Percentiles rank a stretch among this genome's conserved stretches.
These are phyloP conservation scores for Kodamaea fungicola DNA, from an alignment of 1,139 yeast species.

Conservation along the genomic window DNA sequence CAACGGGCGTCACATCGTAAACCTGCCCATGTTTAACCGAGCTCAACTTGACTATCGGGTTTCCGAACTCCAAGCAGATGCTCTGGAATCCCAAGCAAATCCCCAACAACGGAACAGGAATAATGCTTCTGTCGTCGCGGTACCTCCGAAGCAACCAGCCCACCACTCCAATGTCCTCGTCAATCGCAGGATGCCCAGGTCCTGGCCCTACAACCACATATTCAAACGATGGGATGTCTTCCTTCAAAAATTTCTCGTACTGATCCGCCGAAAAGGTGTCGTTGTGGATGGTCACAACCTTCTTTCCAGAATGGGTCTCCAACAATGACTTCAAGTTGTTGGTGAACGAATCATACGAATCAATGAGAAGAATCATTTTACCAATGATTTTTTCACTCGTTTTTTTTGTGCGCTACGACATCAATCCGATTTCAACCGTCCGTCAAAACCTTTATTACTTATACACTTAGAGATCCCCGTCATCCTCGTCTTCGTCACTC, in stretches of 20 bases:
- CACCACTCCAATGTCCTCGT: slow-evolving; percentile 74
- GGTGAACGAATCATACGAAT: slow-evolving; percentile 93
- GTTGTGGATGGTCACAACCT: slow-evolving; percentile 71
- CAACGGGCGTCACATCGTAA: slow-evolving; percentile 43
- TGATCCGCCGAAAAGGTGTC: slow-evolving; percentile 50
- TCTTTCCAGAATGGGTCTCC: slow-evolving; percentile 48
- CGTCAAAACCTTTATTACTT: slow-evolving; percentile 1
- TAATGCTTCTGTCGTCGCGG: slow-evolving; percentile 11
- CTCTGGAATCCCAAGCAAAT: slow-evolving; percentile 93
- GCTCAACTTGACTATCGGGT: slow-evolving; percentile 47
- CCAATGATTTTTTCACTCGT: background rate
- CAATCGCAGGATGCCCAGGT: slow-evolving; percentile 80
- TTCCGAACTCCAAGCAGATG: slow-evolving; percentile 66
- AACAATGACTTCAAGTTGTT: slow-evolving; percentile 71
- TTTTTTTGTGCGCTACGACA: too few species aligned
- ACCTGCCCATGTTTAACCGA: slow-evolving; percentile 85
- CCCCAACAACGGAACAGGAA: slow-evolving; percentile 71
- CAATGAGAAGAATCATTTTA: slow-evolving; percentile 65
- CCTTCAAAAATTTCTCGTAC: slow-evolving; percentile 34
- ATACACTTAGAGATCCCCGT: slow-evolving; percentile 14
- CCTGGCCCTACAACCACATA: slow-evolving; percentile 94
- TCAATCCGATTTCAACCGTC: background rate
- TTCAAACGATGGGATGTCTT: slow-evolving; percentile 51
- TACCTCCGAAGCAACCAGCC: slow-evolving; percentile 43
- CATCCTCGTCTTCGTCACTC: slow-evolving; percentile 31